A percentile compares a stretch with the other conserved stretches of the same genome.
Evolutionary conservation across 306 rosid genomes (phyloP).

Genomic region (Quercus glauca): DNA sequence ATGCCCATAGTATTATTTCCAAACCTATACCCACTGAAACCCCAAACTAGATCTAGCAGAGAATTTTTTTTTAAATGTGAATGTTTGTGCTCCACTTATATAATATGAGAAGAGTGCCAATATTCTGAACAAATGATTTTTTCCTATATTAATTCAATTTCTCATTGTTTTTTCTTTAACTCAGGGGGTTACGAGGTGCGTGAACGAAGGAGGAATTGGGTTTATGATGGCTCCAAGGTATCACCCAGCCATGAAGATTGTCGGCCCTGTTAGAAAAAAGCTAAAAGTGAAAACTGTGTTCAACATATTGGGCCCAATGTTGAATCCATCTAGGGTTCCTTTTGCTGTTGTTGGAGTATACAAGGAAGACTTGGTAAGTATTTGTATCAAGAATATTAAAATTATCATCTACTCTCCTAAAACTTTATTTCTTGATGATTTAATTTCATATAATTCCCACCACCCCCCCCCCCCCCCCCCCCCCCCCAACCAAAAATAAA

Average conservation of each 20-base stretch:
- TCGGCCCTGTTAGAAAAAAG: slow-evolving; percentile 75
- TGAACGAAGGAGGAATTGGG: slow-evolving; percentile 81
- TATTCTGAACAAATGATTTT: background rate
- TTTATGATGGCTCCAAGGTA: slow-evolving; percentile 90
- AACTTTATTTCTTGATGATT: background rate
- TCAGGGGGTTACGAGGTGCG: slow-evolving; percentile 72
- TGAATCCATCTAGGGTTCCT: slow-evolving; percentile 84
- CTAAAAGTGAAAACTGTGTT: slow-evolving; percentile 83
- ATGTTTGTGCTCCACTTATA: background rate
- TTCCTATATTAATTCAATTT: slow-evolving; percentile 1
- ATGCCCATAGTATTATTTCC: too few relatives aligned
- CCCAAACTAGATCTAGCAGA: background rate
- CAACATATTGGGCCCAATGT: slow-evolving; percentile 91
- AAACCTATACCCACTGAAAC: too few relatives aligned
- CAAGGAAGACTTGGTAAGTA: slow-evolving; percentile 65
- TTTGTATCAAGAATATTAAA: background rate
- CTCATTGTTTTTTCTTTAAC: slow-evolving; percentile 23
- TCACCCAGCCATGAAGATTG: slow-evolving; percentile 90
- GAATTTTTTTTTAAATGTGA: background rate
- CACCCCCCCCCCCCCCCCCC: too few relatives aligned
- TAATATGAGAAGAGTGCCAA: background rate
- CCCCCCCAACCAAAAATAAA: background rate
- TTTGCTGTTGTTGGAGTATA: slow-evolving; percentile 96
- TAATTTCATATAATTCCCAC: background rate
- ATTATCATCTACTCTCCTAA: background rate